Evolutionary conservation across 257 asterid species (phyloP), one percentile per base, ranked within the genome.

Genomic region (Hygrophila difformis): DNA sequence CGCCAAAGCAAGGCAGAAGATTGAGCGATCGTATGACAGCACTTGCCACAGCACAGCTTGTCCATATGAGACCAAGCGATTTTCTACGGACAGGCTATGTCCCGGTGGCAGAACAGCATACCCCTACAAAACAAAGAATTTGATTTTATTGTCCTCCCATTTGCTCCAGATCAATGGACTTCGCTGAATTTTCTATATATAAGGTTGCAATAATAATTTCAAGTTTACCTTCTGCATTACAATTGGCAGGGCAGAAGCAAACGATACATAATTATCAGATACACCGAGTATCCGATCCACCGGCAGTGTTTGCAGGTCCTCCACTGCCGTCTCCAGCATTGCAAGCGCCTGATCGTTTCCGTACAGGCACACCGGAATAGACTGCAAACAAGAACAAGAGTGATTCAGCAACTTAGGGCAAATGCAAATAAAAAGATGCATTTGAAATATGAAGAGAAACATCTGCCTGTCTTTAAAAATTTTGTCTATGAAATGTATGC

Each of bases 31-130:
- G 12, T 36, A 41, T 17, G 35, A 31, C 56, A 24, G 56, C 55
- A 71, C 71, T 45, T 26, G 46, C 78, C 74, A 71, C 44, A 26
- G 64, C 57, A 71, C 65, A 29, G 43, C 78, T 44, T 59, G 65
- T 2, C 34, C 63, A 8, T 71, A 66, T 31, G 47, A 23, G 24
- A 66, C 39, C 1, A 35, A 8, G 3, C 52, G 60, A 33, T 50
- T 52, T 56, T n/a, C 46, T 13, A 12, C 37, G 4, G 74, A 62
- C 1, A 50, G 18, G 45, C 41, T 20, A 15, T 3, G 23, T 24
- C 74, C 71, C 2, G 68, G 62, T 1, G 71, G 71, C 3, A 71
- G 33, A 49, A 56, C 42, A 44, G 56, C 62, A 48, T 66, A 71
- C 3, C 78, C 74, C 78, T 71, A 64, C 49, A 59, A 50, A 45